phyloP scores from a whole-genome alignment of 305 asterid genomes.

The Solanum hybrid region DNA sequence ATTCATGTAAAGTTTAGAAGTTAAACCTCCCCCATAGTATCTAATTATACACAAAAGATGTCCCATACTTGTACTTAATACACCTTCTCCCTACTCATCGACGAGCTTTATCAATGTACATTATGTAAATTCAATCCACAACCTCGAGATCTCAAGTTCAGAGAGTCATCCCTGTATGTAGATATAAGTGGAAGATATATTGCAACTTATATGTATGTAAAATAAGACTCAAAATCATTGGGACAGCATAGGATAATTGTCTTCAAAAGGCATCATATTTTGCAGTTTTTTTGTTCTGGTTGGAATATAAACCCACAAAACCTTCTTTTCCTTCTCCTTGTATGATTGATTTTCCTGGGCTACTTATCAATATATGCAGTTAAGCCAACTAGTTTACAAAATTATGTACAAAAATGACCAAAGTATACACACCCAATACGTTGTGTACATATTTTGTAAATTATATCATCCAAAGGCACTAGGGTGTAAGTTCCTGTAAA shows the following conservation, averaged over 20 bases:
- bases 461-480: not conserved
- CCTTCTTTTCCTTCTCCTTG: not conserved
- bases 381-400: not conserved
- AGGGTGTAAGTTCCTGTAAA: not conserved
- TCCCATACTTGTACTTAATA: not conserved
- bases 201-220: not conserved
- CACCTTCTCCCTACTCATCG: not conserved
- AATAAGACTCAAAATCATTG: not conserved
- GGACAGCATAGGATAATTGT: not conserved
- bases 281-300: not conserved
- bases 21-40: not conserved
- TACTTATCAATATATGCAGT: not conserved
- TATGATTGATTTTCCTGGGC: not conserved
- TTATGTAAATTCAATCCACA: not conserved
- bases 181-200: not conserved
- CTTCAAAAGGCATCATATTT: not conserved
- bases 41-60: not conserved
- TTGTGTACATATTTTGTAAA: not conserved
- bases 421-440: not conserved
- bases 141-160: conserved; percentile 3
- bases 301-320: not conserved
- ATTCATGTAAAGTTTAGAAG: not conserved
- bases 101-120: not conserved
- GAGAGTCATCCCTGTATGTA: not conserved
- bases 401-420: not conserved